Base-by-base conservation (phyloP, 192 early-diverging fungal genomes). In the Umbelopsis sp. region DNA sequence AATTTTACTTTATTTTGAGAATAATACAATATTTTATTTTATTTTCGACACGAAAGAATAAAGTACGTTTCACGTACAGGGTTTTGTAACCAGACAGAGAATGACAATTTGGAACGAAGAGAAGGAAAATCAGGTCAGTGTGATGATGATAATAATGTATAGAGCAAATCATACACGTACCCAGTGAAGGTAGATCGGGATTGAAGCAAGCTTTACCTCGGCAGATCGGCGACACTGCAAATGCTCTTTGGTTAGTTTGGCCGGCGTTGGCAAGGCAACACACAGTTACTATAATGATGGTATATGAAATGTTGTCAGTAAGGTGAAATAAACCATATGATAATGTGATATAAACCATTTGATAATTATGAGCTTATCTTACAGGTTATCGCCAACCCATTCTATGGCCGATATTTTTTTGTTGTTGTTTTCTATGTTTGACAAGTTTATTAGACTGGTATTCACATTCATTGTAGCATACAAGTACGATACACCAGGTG, bases 141-240 rank as follows among this genome's bases (percentile, higher is more conserved):
- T 12, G 49, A 50, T 50, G 49, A 16, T 50, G 49, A 50, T 21
- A 50, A 8, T 50, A 0, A 50, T 0, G 49, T 6, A 22, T 20
- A 50, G 49, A 50, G 49, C 49, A 50, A 50, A 49, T n/a, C 24
- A 53, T 29, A 25, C 14, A 25, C 52, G 52, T 54, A 54, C 52
- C 52, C 52, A 54, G 52, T 54, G 52, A 54, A 54, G 52, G 52
- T 54, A 29, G 52, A 26, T 54, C 25, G 52, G 52, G 52, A 54
- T 26, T 10, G 26, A 54, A 54, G 52, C 22, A 29, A 54, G 10
- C 24, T 29, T 53, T 26, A 3, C 26, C 51, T 24, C 52, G 52
- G 52, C 52, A 54, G 21, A 14, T 54, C 22, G 52, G 4, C 52
- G 25, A 8, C 52, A 54, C 21, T 54, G 10, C 52, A 26, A 54